Base-by-base conservation (phyloP, 2,329 filamentous ascomycete genomes). In the Conoideocrella luteorostrata region DNA sequence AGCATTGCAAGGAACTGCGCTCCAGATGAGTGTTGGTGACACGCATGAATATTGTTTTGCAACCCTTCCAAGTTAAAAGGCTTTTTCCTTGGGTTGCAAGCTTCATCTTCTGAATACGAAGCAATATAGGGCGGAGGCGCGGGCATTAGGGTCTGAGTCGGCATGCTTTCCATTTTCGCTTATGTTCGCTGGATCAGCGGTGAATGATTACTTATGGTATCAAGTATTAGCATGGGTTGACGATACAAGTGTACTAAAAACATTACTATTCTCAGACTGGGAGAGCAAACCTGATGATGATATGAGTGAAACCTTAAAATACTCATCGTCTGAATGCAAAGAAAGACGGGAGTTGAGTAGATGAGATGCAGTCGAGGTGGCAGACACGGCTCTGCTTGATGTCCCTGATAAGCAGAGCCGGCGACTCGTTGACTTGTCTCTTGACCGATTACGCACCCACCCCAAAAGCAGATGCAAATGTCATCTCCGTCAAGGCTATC, bases 181-280 rank as follows among this genome's bases (percentile, higher is more conserved):
- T 55, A 51, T 22, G 55, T 60, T 26, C 55, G 61, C 32, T 48
- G 51, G 28, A 58, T 41, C 33, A 50, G 44, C 43, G 50, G 44
- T 18, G 37, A 24, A 17, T 29, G 39, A 24, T 53, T 43, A 49
- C 64, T 63, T 58, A 56, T 46, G 39, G 56, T 49, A 32, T 58
- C 56, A 44, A 59, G 42, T 37, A 61, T 67, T 57, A 69, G 65
- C 51, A 62, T 58, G 38, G 64, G 66, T 37, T 17, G 60, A 57
- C 33, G 63, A 66, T 36, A 65, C 47, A 45, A 64, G 63, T 39
- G 57, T 52, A 44, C 57, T 52, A 65, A 64, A 68, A 30, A 55
- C 60, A 43, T 53, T 58, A 24, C 65, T 58, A 51, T 61, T 65
- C 50, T 55, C 59, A 30, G 51, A 38, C 29, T 52, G 52, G 38